These are phyloP conservation scores for Paraconiothyrium sp. DNA, from an alignment of 2,329 filamentous ascomycete genomes.

Conservation along the genomic window DNA sequence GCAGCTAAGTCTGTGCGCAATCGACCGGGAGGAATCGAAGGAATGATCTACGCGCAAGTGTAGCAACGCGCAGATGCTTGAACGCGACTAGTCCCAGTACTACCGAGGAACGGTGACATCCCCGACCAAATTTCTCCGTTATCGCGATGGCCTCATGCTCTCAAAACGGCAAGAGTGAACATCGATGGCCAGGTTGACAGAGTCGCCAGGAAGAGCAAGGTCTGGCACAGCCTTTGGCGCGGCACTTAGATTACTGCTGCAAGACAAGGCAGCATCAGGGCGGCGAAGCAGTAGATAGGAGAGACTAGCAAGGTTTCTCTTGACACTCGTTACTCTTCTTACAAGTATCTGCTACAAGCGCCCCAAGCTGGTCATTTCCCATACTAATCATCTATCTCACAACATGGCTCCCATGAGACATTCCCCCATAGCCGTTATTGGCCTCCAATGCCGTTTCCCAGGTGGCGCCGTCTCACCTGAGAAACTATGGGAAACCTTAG, in stretches of 20 bases:
- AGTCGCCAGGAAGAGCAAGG: neutral
- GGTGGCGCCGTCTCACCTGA: neutral
- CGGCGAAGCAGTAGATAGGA: neutral
- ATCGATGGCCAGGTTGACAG: neutral
- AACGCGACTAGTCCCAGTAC: neutral
- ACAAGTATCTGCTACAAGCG: neutral
- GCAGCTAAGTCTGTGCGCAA: neutral
- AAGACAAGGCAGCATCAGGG: neutral
- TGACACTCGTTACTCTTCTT: neutral
- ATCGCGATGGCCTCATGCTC: neutral
- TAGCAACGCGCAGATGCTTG: neutral
- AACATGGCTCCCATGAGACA: neutral
- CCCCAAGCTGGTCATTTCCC: neutral
- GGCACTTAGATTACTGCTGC: neutral
- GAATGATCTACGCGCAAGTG: neutral
- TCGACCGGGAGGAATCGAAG: neutral
- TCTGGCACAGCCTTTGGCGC: neutral
- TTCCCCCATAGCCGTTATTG: constrained; percentile 8
- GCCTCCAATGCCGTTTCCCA: constrained; percentile 4
- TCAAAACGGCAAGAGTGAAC: neutral
- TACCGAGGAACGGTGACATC: neutral
- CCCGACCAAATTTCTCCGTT: neutral
- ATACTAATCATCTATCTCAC: neutral
- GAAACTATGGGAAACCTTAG: neutral
- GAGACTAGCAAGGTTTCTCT: neutral